Base-by-base conservation (phyloP, 2,329 filamentous ascomycete species). In the Colletotrichum sp. region DNA sequence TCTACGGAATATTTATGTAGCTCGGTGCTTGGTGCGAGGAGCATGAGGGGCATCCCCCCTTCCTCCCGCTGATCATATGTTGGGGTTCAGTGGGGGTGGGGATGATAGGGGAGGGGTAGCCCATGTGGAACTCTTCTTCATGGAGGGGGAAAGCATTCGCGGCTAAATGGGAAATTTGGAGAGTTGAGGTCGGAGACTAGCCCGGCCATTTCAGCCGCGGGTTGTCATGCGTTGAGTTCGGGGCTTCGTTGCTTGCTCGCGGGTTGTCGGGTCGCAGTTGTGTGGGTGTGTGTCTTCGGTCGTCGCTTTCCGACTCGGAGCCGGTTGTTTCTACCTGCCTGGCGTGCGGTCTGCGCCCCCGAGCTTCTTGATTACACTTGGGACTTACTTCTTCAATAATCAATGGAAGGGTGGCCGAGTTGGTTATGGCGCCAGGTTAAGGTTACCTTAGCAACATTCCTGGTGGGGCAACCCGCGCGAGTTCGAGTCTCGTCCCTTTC, bases 351-450 rank as follows among this genome's bases (percentile, higher is more conserved):
- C 43, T 52, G 43, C 2, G 10, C 0, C 5, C 4, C 1, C 10
- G 1, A 24, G 43, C 3, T 21, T 52, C 10, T 24, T 13, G 2
- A 1, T 21, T 8, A 3, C 38, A 7, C 3, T 48, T 48, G 18
- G 1, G 18, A 0, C 9, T 1, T 0, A 1, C 0, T 0, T 0
- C 3, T 8, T 0, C 43, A 52, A 21, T n/a, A 21, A 5, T 6
- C 12, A 0, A 0, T 52, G 43, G 43, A 52, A 52, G 43, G 43
- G 43, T 52, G 43, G 43, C 43, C 43, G 43, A 52, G 43, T 52
- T 52, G 43, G 43, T 52, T 52, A 52, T 52, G 43, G 43, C 43
- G 43, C 43, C 43, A 52, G 43, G 43, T 52, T 52, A 52, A 52
- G 43, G 43, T 21, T 21, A 52, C 43, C 43, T 52, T 52, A 52